phyloP scores from a whole-genome alignment of 2,329 filamentous ascomycete species.

The Herpotrichia juniperi region DNA sequence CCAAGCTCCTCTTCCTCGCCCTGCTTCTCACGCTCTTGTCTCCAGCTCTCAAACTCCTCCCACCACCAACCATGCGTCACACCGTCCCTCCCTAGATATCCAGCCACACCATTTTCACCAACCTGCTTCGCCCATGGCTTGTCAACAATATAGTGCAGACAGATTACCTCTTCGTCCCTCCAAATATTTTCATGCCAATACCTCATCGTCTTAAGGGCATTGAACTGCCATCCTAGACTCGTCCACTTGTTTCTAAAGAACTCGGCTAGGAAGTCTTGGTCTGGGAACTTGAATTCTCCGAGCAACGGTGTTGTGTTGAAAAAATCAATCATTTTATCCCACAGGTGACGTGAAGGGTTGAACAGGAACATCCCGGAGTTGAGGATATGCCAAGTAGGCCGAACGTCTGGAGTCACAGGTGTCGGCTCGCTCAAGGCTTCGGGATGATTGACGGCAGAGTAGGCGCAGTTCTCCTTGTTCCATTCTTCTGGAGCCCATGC shows the following conservation, averaged over 20 bases:
- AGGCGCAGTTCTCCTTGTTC: conserved; percentile 56
- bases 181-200: conserved; percentile 61
- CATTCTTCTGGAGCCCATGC: conserved; percentile 58
- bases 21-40: conserved; percentile 25
- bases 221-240: conserved; percentile 56
- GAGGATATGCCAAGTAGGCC: conserved; percentile 52
- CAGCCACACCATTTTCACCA: conserved; percentile 44
- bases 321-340: conserved; percentile 39
- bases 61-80: conserved; percentile 62
- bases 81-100: conserved; percentile 58
- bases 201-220: conserved; percentile 61
- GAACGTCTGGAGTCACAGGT: conserved; percentile 31
- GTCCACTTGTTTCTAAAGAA: conserved; percentile 55
- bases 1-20: conserved; percentile 25
- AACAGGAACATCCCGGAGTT: conserved; percentile 62
- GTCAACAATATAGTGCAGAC: conserved; percentile 62
- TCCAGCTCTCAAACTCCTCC: conserved; percentile 53
- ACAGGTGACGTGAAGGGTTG: conserved; percentile 40
- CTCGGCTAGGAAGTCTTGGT: conserved; percentile 60
- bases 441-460: conserved; percentile 46
- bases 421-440: conserved; percentile 39
- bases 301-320: conserved; percentile 42
- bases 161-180: conserved; percentile 55
- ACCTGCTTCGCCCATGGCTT: conserved; percentile 60
- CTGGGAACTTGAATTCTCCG: conserved; percentile 56